These are phyloP conservation scores for Euphrasia confusa DNA, from an alignment of 257 asterid species.

Conservation along the genomic window DNA sequence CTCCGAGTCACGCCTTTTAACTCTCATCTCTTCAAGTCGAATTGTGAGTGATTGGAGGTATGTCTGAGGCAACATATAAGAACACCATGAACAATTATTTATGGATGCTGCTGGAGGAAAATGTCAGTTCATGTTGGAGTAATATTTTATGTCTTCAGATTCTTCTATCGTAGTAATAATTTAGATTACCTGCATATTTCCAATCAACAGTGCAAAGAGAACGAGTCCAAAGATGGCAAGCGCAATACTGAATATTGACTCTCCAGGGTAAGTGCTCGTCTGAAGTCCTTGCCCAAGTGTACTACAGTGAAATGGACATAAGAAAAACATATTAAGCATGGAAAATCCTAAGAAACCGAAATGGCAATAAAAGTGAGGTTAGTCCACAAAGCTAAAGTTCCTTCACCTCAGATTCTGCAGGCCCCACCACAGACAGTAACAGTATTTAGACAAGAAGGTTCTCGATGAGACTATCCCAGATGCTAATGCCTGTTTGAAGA, in stretches of 20 bases:
- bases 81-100: neutral
- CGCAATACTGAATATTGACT: slow-evolving; percentile 88
- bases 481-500: slow-evolving; percentile 77
- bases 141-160: neutral
- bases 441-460: slow-evolving; percentile 66
- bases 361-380: neutral
- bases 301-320: slow-evolving; percentile 34
- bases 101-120: neutral
- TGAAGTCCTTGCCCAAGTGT: slow-evolving; percentile 98
- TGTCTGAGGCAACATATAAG: slow-evolving; percentile 52
- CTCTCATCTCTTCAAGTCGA: slow-evolving; percentile 98
- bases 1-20: slow-evolving; percentile 96
- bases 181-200: slow-evolving; percentile 90
- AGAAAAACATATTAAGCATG: no score
- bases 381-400: slow-evolving; percentile 1
- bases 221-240: slow-evolving; percentile 92
- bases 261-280: slow-evolving; percentile 95
- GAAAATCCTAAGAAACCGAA: neutral
- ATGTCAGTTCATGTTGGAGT: neutral
- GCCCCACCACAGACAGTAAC: slow-evolving; percentile 99
- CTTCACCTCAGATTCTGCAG: slow-evolving; percentile 91
- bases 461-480: slow-evolving; percentile 70
- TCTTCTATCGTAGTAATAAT: neutral
- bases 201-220: slow-evolving; percentile 92
- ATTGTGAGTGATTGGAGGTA: slow-evolving; percentile 95